Evolutionary conservation across 2,329 filamentous ascomycete genomes (phyloP), one percentile per base, ranked within the genome.

Genomic region (Arthrobotrys sphaeroides): DNA sequence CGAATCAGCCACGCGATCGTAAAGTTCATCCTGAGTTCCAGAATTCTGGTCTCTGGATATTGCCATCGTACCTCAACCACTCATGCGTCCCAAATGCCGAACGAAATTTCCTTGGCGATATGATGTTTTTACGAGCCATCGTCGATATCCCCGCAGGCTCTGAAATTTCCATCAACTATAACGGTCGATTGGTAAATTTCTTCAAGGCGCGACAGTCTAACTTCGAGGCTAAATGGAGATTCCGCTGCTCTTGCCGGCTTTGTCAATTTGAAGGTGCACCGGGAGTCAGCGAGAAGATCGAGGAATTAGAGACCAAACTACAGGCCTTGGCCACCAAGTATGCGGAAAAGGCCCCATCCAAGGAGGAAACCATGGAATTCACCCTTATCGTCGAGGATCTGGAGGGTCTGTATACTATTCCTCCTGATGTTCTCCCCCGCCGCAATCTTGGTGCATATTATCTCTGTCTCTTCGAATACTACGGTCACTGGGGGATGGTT

Each of bases 21-120:
- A n/a, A n/a, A n/a, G n/a, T n/a, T n/a, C n/a, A n/a, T n/a, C n/a
- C n/a, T n/a, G n/a, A n/a, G n/a, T n/a, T n/a, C n/a, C n/a, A n/a
- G n/a, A 69, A 75, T 38, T 42, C 43, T 16, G 72, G 64, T 3
- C 22, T 75, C n/a, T 75, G 72, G 72, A 40, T 75, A 0, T 40
- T 69, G n/a, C 64, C 64, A 18, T 69, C 72, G 2, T 75, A 69
- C 42, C 42, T 55, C n/a, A 75, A 75, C 20, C 72, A 75, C 59
- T 75, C 72, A 3, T 75, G 72, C 22, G 33, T 75, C 2, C 47
- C 64, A 0, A 75, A 75, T 22, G 40, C 64, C 24, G 28, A 42
- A 12, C 57, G 64, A 22, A 36, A 10, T 5, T 64, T 75, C 38
- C 36, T 75, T 1, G 72, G 72, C 6, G 64, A 75, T 31, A 75